Evolutionary conservation across 257 asterid genomes (phyloP).

Genomic region (Paulownia fortunei): DNA sequence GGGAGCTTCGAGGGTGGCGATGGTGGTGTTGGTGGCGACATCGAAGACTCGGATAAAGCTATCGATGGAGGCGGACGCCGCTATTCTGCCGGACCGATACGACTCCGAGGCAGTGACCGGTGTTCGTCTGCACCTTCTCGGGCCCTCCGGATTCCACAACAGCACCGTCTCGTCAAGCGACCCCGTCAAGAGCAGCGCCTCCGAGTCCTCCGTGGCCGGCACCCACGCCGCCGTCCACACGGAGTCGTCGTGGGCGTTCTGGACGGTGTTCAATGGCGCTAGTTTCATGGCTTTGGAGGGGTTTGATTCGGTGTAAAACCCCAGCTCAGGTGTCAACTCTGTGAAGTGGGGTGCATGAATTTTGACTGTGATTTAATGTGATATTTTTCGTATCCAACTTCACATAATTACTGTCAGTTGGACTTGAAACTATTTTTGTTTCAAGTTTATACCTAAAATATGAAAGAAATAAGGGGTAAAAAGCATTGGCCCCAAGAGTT

Average conservation of each 20-base stretch:
- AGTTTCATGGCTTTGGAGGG: slow-evolving; percentile 63
- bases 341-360: too few species aligned
- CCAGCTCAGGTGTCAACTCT: slow-evolving; percentile 41
- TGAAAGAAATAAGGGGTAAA: too few species aligned
- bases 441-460: too few species aligned
- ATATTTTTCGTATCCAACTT: too few species aligned
- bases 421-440: too few species aligned
- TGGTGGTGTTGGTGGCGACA: slow-evolving; percentile 72
- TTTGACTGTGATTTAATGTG: too few species aligned
- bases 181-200: slow-evolving; percentile 80
- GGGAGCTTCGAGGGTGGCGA: slow-evolving; percentile 95
- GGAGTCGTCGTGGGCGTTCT: slow-evolving; percentile 89
- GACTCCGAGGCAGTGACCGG: slow-evolving; percentile 97
- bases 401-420: too few species aligned
- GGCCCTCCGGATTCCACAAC: slow-evolving; percentile 76
- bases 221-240: slow-evolving; percentile 97
- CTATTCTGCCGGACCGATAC: slow-evolving; percentile 92
- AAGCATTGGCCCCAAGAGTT: too few species aligned
- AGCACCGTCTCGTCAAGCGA: slow-evolving; percentile 94
- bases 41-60: slow-evolving; percentile 90
- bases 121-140: slow-evolving; percentile 56
- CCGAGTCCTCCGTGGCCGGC: slow-evolving; percentile 59
- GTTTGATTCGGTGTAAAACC: slow-evolving; percentile 33
- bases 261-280: slow-evolving; percentile 68
- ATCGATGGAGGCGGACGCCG: slow-evolving; percentile 93